phyloP scores from a whole-genome alignment of 73 alveolate genomes.

The Paramecium octaurelia region DNA sequence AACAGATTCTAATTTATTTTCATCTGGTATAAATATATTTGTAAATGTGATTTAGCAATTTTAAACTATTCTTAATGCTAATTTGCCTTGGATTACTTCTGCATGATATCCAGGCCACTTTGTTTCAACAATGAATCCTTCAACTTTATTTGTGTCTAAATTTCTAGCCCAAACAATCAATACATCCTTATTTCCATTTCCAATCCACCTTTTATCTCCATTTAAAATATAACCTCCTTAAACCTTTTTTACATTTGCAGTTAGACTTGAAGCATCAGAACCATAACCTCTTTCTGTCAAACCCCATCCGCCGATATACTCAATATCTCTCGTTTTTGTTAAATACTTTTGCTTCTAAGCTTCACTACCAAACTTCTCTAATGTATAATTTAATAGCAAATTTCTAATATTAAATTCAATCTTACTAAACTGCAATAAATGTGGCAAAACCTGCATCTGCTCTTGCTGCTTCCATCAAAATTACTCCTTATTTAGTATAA shows the following conservation, averaged over 20 bases:
- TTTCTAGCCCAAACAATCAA: conserved; percentile 77
- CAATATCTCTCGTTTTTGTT: conserved; percentile 11
- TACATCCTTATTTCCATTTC: conserved; percentile 71
- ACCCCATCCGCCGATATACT: conserved; percentile 70
- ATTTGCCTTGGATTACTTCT: conserved; percentile 63
- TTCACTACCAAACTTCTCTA: conserved; percentile 42
- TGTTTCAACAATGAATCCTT: conserved; percentile 71
- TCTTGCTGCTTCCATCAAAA: conserved; percentile 51
- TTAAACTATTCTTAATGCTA: conserved; percentile 69
- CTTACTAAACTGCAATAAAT: conserved; percentile 8
- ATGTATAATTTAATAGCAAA: conserved; percentile 3
- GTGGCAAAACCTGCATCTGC: conserved; percentile 59
- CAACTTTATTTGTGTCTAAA: conserved; percentile 63
- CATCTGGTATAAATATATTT: conserved; percentile 76
- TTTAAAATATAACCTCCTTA: conserved; percentile 78
- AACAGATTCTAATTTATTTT: conserved; percentile 63
- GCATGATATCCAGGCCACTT: conserved; percentile 70
- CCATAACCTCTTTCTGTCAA: conserved; percentile 79
- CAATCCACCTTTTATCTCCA: conserved; percentile 83
- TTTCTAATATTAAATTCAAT: neutral
- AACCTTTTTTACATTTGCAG: conserved; percentile 69
- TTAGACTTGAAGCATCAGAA: conserved; percentile 74
- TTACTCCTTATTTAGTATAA: conserved; percentile 21
- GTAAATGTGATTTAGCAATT: conserved; percentile 70
- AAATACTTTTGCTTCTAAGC: conserved; percentile 35